Percentiles rank a stretch among this genome's conserved stretches.
These are phyloP conservation scores for Penicillium soppii DNA, from an alignment of 495 filamentous ascomycete species.

Conservation along the genomic window DNA sequence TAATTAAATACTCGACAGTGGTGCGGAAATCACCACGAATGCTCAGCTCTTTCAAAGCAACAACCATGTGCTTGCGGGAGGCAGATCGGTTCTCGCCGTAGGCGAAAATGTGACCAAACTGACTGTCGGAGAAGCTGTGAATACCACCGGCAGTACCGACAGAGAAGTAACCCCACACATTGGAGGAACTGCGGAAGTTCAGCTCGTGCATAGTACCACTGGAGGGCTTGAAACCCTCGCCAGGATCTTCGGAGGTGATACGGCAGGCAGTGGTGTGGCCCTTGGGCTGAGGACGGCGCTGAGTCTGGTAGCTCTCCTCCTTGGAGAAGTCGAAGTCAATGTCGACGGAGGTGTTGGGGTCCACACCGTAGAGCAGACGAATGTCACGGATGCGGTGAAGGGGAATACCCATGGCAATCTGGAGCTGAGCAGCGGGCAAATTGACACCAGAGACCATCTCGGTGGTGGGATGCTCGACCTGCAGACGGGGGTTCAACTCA, in stretches of 20 bases:
- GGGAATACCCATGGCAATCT: slow-evolving; percentile 98
- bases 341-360: slow-evolving; percentile 77
- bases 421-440: slow-evolving; percentile 92
- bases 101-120: slow-evolving; percentile 99
- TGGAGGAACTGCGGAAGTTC: slow-evolving; percentile 97
- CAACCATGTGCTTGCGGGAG: slow-evolving; percentile 98
- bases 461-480: slow-evolving; percentile 98
- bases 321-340: slow-evolving; percentile 97
- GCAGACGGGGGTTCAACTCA: slow-evolving; percentile 95
- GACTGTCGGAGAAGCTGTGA: slow-evolving; percentile 97
- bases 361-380: slow-evolving; percentile 91
- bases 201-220: slow-evolving; percentile 98
- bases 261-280: slow-evolving; percentile 97
- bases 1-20: slow-evolving; percentile 98
- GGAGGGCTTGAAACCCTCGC: slow-evolving; percentile 99
- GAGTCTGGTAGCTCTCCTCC: slow-evolving; percentile 77
- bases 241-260: slow-evolving; percentile 99
- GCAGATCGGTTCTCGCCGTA: slow-evolving; percentile 96
- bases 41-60: slow-evolving; percentile 96
- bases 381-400: slow-evolving; percentile 96
- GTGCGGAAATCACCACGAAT: slow-evolving; percentile 99
- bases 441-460: slow-evolving; percentile 99
- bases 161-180: slow-evolving; percentile 99
- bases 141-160: slow-evolving; percentile 95
- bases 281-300: slow-evolving; percentile 87